Evolutionary conservation across 768 basidiomycete genomes (phyloP).

Genomic region (Pulveroboletus sp.): DNA sequence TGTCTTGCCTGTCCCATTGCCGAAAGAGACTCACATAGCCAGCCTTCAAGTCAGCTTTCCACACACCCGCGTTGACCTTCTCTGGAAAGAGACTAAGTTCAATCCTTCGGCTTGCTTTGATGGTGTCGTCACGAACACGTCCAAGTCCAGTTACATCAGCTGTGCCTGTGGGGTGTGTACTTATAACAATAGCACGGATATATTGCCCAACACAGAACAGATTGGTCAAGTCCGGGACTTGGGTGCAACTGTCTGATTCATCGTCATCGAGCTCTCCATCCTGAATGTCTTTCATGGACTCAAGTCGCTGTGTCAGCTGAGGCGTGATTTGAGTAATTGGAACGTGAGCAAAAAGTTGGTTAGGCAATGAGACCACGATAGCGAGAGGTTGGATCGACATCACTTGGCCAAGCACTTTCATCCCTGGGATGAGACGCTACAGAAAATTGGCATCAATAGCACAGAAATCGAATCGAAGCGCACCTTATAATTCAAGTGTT

Average conservation of each 20-base stretch:
- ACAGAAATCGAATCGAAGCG: slow-evolving; percentile 5
- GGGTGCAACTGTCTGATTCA: slow-evolving; percentile 28
- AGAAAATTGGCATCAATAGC: slow-evolving; percentile 3
- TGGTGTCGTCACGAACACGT: slow-evolving; percentile 62
- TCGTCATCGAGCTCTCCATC: slow-evolving; percentile 44
- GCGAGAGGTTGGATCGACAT: slow-evolving; percentile 83
- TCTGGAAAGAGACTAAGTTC: slow-evolving; percentile 84
- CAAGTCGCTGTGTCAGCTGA: slow-evolving; percentile 69
- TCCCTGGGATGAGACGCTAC: slow-evolving; percentile 75
- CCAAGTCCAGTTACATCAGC: slow-evolving; percentile 52
- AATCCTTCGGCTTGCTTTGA: slow-evolving; percentile 67
- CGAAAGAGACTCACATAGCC: slow-evolving; percentile 60
- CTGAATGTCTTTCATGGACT: slow-evolving; percentile 52
- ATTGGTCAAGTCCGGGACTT: slow-evolving; percentile 64
- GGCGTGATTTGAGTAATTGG: slow-evolving; percentile 90
- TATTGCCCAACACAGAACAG: slow-evolving; percentile 86
- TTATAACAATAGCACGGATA: slow-evolving; percentile 70
- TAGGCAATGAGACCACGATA: slow-evolving; percentile 89
- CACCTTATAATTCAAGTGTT: slow-evolving; percentile 93
- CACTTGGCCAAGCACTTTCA: slow-evolving; percentile 86
- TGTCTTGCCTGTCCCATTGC: neutral
- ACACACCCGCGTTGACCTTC: slow-evolving; percentile 76
- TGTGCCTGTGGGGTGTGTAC: slow-evolving; percentile 62
- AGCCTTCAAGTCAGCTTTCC: slow-evolving; percentile 66
- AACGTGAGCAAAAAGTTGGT: slow-evolving; percentile 89